Base-by-base conservation (phyloP, 768 basidiomycete species). In the Tricholoma sp. region DNA sequence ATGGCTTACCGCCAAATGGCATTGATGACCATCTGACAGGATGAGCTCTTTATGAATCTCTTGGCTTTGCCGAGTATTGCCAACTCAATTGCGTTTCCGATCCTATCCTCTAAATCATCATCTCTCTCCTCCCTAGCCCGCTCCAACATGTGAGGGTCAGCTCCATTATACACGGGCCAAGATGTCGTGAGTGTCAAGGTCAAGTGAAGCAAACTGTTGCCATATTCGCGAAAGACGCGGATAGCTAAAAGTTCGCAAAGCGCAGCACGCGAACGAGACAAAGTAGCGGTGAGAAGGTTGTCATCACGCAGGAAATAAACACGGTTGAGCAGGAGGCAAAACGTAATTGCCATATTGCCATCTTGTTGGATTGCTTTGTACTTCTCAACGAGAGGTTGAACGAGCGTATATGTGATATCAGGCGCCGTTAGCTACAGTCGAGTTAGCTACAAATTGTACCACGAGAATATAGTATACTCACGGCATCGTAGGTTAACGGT, bases 191-290 rank as follows among this genome's bases (percentile, higher is more conserved):
- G 72, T 1, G 82, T 81, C n/a, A 83, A 71, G 0, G 84, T 83
- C 33, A 94, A 79, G 51, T 85, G 80, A 49, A 93, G 78, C 68
- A 85, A 74, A 64, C 80, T 83, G 52, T 84, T 79, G 15, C 82
- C 88, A 57, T 86, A 83, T 65, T 85, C 82, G 58, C 90, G 82
- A 57, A 96, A 80, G 5, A 85, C 78, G 32, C 89, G 80, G 28
- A 86, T 90, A 2, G 95, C 95, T 10, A 98, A 79, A 37, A 96
- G 84, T 71, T 98, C 95, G 70, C 95, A 98, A 24, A 98, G 80
- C 36, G 78, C 73, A 1, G 93, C 94, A 34, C 95, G 81, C 1
- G 91, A 83, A 9, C 76, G 71, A 1, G 89, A 94, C 29, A 97
- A 67, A 0, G 88, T 72, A 57, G 82, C 73, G 24, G 87, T 88